Evolutionary conservation across 805 yeast species (phyloP).

Genomic region (Zygosaccharomyces gambellarensis): DNA sequence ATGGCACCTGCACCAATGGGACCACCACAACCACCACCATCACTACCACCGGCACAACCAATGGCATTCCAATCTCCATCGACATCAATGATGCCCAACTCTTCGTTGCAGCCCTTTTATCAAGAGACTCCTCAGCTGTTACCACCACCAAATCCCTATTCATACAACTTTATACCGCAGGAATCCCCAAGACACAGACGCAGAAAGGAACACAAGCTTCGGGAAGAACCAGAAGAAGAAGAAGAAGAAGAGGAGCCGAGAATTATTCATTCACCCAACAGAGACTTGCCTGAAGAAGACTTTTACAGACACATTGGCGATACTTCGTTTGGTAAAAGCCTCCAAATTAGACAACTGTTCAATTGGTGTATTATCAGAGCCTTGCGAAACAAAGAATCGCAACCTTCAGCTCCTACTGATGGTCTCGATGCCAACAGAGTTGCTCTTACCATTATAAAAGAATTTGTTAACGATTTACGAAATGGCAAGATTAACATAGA

Average conservation of each 20-base stretch:
- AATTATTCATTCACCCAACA: constrained; percentile 32
- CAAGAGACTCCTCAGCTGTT: constrained; percentile 20
- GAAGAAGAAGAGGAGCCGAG: constrained; percentile 8
- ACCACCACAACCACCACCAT: constrained; percentile 20
- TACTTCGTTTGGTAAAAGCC: constrained; percentile 25
- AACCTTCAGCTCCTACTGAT: constrained; percentile 4
- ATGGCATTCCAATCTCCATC: constrained; percentile 12
- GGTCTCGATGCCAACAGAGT: constrained; percentile 22
- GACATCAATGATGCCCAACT: constrained; percentile 20
- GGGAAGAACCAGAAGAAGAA: not conserved
- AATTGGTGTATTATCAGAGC: constrained; percentile 33
- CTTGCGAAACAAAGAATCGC: constrained; percentile 19
- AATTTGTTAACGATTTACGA: constrained; percentile 30
- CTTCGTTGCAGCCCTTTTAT: constrained; percentile 29
- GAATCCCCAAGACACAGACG: constrained; percentile 7
- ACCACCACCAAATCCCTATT: constrained; percentile 27
- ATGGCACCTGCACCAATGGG: constrained; percentile 19
- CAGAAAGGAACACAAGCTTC: constrained; percentile 16
- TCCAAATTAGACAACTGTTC: constrained; percentile 31
- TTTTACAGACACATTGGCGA: constrained; percentile 33
- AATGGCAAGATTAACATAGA: constrained; percentile 25
- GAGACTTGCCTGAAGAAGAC: constrained; percentile 30
- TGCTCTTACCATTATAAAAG: constrained; percentile 25
- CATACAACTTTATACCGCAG: constrained; percentile 18
- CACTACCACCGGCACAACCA: constrained; percentile 4